A percentile compares a stretch with the other conserved stretches of the same genome.
phyloP scores from a whole-genome alignment of 1,284 basidiomycete species.

The Chalciporus sp. region DNA sequence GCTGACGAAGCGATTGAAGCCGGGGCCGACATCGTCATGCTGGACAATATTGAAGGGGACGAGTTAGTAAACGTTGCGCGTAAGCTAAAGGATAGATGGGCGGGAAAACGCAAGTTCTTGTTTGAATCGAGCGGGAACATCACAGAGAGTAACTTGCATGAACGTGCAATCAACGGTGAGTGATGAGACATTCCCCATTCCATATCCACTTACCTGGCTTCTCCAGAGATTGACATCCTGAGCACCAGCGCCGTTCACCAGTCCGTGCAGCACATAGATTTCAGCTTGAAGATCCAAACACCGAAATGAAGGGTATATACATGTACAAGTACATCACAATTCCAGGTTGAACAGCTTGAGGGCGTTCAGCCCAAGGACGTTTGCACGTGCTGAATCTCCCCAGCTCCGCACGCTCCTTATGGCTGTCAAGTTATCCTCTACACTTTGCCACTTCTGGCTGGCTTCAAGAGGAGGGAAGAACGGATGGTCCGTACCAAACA shows the following conservation, averaged over 20 bases:
- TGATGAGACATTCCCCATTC: constrained; percentile 4
- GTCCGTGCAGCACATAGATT: constrained; percentile 90
- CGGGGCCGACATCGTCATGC: constrained; percentile 97
- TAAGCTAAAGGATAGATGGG: constrained; percentile 76
- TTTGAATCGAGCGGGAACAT: constrained; percentile 94
- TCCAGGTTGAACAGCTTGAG: constrained; percentile 61
- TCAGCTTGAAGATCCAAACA: constrained; percentile 89
- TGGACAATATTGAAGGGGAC: constrained; percentile 90
- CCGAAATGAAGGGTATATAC: constrained; percentile 36
- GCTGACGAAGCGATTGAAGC: constrained; percentile 96
- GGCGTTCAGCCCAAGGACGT: constrained; percentile 73
- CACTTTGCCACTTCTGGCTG: constrained; percentile 78
- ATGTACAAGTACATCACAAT: constrained; percentile 17
- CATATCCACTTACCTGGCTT: constrained; percentile 5
- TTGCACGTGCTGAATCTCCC: constrained; percentile 50
- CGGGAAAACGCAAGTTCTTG: constrained; percentile 78
- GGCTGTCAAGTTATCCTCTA: constrained; percentile 80
- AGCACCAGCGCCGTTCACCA: constrained; percentile 94
- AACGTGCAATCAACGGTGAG: constrained; percentile 75
- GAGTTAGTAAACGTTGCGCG: constrained; percentile 71
- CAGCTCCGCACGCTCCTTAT: constrained; percentile 64
- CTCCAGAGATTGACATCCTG: constrained; percentile 88
- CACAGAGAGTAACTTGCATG: constrained; percentile 79
- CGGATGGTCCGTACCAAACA: constrained; percentile 89
- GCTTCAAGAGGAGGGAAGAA: constrained; percentile 82